Evolutionary conservation across 179 eudicot genomes (phyloP), one percentile per base, ranked within the genome.

Genomic region (Gypsophila paniculata): DNA sequence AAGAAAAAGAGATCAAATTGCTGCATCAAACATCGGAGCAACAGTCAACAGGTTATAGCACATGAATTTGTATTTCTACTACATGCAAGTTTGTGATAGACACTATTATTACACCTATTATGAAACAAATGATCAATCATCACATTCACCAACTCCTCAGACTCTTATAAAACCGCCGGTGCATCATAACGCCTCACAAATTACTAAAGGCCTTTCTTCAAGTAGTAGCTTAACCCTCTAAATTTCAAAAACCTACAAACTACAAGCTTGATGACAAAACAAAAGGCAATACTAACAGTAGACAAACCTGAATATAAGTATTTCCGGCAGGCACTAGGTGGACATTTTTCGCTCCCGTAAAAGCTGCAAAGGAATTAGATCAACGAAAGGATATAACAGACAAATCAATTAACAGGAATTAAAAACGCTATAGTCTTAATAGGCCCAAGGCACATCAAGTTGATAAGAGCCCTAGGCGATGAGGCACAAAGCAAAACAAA

Each of bases 261-360:
- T 14, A 74, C 18, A 18, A 64, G 25, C 2, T 21, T 8, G 5
- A 49, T 48, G 38, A 69, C 8, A 36, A 65, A 18, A 29, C 72
- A 72, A 4, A 29, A 10, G 9, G 10, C 21, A 0, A 9, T 23
- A 19, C 21, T 32, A 32, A n/a, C 22, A 21, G 44, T 55, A 70
- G 22, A 58, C 69, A 73, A 57, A 95, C 99, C 98, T 95, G 99
- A 75, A 90, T 84, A 69, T 95, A 95, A 29, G 91, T 82, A 78
- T 95, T 84, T 73, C 93, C 96, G 61, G 99, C 97, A 75, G 93
- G 86, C 77, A 92, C 69, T 69, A 95, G 86, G 68, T 90, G 88
- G n/a, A 55, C 76, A 72, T 90, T 90, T 72, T 85, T 87, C 10
- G 89, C 76, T 68, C 99, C 99, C 21, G 96, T 77, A 76, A 92